These are phyloP conservation scores for Pyrus communis DNA, from an alignment of 306 rosid genomes.

Conservation along the genomic window DNA sequence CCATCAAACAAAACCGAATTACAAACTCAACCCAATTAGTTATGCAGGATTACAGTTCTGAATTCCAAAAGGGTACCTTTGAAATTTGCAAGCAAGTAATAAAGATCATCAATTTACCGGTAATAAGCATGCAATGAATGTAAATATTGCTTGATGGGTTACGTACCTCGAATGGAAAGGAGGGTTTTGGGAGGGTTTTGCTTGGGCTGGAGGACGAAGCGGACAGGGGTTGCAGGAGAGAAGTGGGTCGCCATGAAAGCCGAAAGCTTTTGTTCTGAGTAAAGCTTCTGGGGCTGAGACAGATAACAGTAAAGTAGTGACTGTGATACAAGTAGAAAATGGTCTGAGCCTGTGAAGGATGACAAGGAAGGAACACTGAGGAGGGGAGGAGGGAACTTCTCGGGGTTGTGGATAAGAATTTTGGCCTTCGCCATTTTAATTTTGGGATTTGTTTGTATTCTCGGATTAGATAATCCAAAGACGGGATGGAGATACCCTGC, in stretches of 20 bases:
- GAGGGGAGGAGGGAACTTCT: neutral
- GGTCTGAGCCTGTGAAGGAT: neutral
- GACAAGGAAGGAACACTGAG: neutral
- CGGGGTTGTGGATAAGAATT: neutral
- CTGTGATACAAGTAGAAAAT: neutral
- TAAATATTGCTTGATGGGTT: neutral
- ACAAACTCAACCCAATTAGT: neutral
- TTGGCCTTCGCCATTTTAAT: neutral
- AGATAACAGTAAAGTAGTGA: neutral
- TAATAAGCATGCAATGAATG: neutral
- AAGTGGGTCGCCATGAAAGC: constrained; percentile 62
- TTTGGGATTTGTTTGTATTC: neutral
- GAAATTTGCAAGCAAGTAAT: neutral
- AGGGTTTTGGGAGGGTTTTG: constrained; percentile 34
- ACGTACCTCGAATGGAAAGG: constrained; percentile 32
- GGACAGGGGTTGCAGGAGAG: constrained; percentile 44
- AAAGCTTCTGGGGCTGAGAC: neutral
- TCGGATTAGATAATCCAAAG: neutral
- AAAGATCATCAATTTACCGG: neutral
- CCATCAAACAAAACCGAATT: neutral
- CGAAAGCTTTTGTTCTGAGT: neutral
- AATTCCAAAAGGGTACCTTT: neutral
- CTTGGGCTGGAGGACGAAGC: constrained; percentile 41
- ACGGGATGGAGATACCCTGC: neutral
- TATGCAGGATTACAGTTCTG: neutral